Base-by-base conservation (phyloP, 306 rosid species). In the Cucurbita pepo region DNA sequence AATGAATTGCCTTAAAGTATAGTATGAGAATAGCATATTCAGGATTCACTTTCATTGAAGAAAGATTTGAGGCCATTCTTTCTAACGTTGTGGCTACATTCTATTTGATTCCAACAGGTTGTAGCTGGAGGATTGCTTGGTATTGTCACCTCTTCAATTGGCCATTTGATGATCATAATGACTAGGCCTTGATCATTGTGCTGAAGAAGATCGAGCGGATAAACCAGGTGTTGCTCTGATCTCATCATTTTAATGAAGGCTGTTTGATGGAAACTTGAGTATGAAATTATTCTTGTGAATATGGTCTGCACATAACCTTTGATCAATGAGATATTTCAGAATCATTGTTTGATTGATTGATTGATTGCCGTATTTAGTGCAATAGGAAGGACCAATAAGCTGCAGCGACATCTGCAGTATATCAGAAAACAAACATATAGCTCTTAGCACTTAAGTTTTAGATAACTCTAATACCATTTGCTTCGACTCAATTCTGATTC, bases 51-150 rank as follows among this genome's bases (percentile, higher is more conserved):
- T 38, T 18, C 16, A 19, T 63, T 38, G 21, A 34, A 69, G 10
- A 69, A 51, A 50, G 44, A 15, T 50, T 30, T 16, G 30, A 69
- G 5, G 25, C 73, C 21, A 19, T 30, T 72, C 19, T 56, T 41
- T 50, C 58, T 51, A 72, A 44, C 54, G 10, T 19, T 19, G 18
- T 3, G 22, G 38, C 40, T 66, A 21, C 3, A 69, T 69, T 51
- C 55, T 44, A 59, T 75, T 78, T 67, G 74, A 40, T 74, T 84
- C 34, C 34, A 30, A 79, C 95, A 94, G 99, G 99, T 94, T 12
- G 51, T 91, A 82, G 97, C 95, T 5, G 97, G 99, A 74, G 82
- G 85, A n/a, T 72, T 88, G 75, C 96, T 94, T 70, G 99, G 99
- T 45, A 56, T 86, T 36, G 4, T 72, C 74, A 91, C 96, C 8